Evolutionary conservation across 2,329 filamentous ascomycete species (phyloP).

Genomic region (Fusarium duplospermum): DNA sequence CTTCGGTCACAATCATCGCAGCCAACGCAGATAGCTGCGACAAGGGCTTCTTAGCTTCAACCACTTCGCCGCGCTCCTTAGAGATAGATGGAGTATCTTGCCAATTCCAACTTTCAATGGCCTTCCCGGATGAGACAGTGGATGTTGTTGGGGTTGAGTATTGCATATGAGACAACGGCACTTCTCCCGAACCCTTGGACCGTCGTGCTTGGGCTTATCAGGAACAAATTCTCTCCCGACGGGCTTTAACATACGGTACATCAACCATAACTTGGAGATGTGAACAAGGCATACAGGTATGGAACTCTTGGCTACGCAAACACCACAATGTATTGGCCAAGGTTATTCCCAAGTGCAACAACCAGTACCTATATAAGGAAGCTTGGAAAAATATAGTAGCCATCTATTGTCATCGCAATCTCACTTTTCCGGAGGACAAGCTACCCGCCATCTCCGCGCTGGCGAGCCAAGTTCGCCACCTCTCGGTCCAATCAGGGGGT

Average conservation of each 20-base stretch:
- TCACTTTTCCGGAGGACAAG: slow-evolving; percentile 1
- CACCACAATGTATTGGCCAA: background rate
- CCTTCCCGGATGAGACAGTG: background rate
- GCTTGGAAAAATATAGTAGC: background rate
- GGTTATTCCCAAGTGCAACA: background rate
- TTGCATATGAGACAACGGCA: background rate
- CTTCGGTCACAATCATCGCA: background rate
- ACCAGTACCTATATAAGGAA: background rate
- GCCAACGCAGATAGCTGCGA: background rate
- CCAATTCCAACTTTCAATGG: background rate
- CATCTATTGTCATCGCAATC: background rate
- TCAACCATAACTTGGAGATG: slow-evolving; percentile 3
- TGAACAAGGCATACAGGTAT: background rate
- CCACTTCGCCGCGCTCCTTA: background rate
- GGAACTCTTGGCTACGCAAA: background rate
- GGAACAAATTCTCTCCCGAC: background rate
- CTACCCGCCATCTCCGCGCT: background rate
- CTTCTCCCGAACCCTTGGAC: background rate
- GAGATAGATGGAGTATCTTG: background rate
- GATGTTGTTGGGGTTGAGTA: background rate
- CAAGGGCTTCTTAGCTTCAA: background rate
- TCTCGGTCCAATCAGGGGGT: background rate
- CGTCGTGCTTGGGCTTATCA: slow-evolving; percentile 1
- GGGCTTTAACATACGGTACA: background rate
- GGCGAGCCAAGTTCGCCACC: background rate